Base-by-base conservation (phyloP, 176 grass and related monocot genomes). In the Chrysopogon serrulatus region DNA sequence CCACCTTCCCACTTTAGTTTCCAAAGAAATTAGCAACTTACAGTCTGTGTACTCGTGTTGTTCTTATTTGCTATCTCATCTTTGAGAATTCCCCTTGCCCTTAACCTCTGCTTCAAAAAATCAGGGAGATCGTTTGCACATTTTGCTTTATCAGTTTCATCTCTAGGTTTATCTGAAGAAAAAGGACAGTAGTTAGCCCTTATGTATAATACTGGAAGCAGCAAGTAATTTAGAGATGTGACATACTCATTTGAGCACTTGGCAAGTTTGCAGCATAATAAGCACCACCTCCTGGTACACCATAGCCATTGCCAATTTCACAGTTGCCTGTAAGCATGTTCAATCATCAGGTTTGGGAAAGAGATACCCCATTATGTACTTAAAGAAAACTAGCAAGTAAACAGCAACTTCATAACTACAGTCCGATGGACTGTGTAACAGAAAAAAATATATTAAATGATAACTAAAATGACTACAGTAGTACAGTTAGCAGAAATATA, bases 261-360 rank as follows among this genome's bases (percentile, higher is more conserved):
- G 92, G 71, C 33, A 76, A 63, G 21, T 82, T 80, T 42, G 84
- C 79, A 84, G 93, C 71, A 94, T 90, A 92, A 90, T 99, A 99
- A 86, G 93, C 93, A 92, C 96, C 78, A 0, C 93, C 96, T 78
- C 96, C 96, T 57, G 96, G 96, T 87, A 99, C 93, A 72, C 93
- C 96, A 87, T 96, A 99, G 79, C 96, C 96, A 92, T 99, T 99
- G 79, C 96, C 96, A 89, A 99, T 99, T 74, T 99, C 93, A 65
- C 79, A 73, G 64, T 99, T 94, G 33, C 89, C 96, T 99, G 82
- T 79, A 64, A 82, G 56, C 36, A 73, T 88, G 68, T n/a, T 62
- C 44, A 72, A 49, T 21, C 65, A 78, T 85, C 59, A 87, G 36
- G 15, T 74, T 68, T 62, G 72, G 84, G 62, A 79, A 90, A 83